phyloP scores from a whole-genome alignment of 805 yeast genomes.

The Wickerhamiella shivajii region DNA sequence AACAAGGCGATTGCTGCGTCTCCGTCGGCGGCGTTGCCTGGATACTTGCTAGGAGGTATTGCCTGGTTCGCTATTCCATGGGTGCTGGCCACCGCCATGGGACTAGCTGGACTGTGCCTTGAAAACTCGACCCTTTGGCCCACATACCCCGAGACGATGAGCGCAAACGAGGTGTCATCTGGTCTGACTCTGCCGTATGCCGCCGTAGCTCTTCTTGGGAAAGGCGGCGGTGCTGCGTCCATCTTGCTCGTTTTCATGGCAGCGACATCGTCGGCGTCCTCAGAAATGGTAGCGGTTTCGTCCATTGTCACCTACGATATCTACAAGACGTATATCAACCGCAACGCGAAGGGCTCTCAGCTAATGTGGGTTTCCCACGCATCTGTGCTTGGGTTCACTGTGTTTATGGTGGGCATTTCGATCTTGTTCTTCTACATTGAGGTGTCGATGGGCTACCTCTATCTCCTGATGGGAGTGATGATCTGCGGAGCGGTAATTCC shows the following conservation, averaged over 20 bases:
- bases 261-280: constrained; percentile 82
- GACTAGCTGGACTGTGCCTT: constrained; percentile 65
- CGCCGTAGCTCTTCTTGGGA: constrained; percentile 73
- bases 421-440: constrained; percentile 71
- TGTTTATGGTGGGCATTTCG: constrained; percentile 67
- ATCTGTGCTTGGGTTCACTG: constrained; percentile 44
- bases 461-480: constrained; percentile 79
- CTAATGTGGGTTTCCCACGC: constrained; percentile 56
- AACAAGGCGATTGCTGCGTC: constrained; percentile 77
- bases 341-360: constrained; percentile 59
- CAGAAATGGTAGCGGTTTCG: constrained; percentile 79
- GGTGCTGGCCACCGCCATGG: constrained; percentile 70
- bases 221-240: constrained; percentile 76
- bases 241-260: constrained; percentile 78
- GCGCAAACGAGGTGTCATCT: constrained; percentile 57
- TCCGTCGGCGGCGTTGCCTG: constrained; percentile 75
- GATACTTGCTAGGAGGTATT: constrained; percentile 75
- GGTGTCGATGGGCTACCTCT: constrained; percentile 74
- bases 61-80: constrained; percentile 89
- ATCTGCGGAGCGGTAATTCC: constrained; percentile 81
- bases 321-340: constrained; percentile 67
- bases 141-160: constrained; percentile 54
- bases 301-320: constrained; percentile 77
- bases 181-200: constrained; percentile 58
- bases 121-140: constrained; percentile 63